Conservation (phyloP, 2,329 filamentous ascomycete species). For the Dryadomyces quercus-mongolicae region DNA sequence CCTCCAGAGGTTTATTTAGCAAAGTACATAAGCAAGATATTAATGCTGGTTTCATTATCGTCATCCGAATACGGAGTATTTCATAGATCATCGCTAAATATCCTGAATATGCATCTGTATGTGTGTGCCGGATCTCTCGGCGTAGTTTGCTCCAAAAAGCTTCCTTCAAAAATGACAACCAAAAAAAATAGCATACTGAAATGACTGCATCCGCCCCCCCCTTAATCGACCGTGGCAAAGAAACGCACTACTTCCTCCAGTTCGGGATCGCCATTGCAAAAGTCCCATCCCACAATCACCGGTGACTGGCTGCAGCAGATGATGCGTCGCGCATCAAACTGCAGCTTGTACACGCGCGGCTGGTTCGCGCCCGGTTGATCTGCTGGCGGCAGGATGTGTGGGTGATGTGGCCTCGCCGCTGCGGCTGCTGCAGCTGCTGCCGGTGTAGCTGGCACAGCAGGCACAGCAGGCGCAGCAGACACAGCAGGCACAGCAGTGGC, state of each 20-base stretch:
- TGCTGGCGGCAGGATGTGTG: conserved; percentile 36
- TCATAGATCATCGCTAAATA: background rate
- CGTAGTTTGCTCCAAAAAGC: too few relatives aligned
- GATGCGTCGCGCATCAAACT: conserved; percentile 87
- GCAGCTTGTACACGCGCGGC: conserved; percentile 80
- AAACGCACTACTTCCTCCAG: conserved; percentile 68
- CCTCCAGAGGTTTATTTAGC: background rate
- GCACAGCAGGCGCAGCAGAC: too few relatives aligned
- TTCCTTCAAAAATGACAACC: too few relatives aligned
- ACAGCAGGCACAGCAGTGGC: background rate
- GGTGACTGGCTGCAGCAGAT: conserved; percentile 89
- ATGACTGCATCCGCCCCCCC: background rate
- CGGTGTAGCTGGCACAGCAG: background rate
- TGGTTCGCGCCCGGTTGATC: conserved; percentile 23
- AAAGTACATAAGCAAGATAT: background rate
- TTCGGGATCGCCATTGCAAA: conserved; percentile 75
- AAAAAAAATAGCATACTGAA: background rate
- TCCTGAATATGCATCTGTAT: background rate
- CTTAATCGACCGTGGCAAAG: conserved; percentile 51
- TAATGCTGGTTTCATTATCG: background rate
- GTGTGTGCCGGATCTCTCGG: too few relatives aligned
- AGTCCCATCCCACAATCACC: conserved; percentile 95
- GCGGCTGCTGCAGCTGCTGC: background rate
- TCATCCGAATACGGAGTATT: background rate
- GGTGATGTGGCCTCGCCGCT: conserved; percentile 20